Conservation (phyloP, 2,329 filamentous ascomycete genomes). For the Didymosphaeria variabile region DNA sequence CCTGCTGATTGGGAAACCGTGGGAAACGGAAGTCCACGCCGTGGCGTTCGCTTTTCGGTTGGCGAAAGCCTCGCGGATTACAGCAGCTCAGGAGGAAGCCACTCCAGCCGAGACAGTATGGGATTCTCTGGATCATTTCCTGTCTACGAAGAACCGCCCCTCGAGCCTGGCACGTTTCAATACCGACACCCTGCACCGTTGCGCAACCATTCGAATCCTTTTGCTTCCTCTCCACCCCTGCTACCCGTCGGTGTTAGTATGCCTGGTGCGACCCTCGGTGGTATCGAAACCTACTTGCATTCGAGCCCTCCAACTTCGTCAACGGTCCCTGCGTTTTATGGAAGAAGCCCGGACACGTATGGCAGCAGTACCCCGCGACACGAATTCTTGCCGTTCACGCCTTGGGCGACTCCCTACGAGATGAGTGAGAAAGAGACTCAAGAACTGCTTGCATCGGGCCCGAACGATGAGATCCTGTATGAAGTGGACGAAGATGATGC, state of each 20-base stretch:
- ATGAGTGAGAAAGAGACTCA: conserved; percentile 45
- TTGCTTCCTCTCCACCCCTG: conserved; percentile 41
- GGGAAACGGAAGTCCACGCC: conserved; percentile 28
- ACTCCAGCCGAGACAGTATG: conserved; percentile 32
- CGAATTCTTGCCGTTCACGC: conserved; percentile 27
- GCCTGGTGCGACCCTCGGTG: conserved; percentile 19
- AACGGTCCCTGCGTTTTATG: conserved; percentile 29
- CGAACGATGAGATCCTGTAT: conserved; percentile 47
- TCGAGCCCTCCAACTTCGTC: conserved; percentile 27
- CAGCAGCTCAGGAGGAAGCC: conserved; percentile 34
- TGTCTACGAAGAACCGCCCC: conserved; percentile 8
- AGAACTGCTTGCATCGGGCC: conserved; percentile 46
- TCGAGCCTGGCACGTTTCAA: conserved; percentile 13
- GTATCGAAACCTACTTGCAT: conserved; percentile 14
- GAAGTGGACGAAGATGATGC: conserved; percentile 16
- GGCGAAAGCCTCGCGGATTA: conserved; percentile 47
- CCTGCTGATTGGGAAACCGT: conserved; percentile 49
- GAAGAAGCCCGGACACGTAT: not conserved
- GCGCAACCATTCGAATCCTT: conserved; percentile 33
- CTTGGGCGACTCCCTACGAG: conserved; percentile 32
- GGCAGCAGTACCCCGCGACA: conserved; percentile 16
- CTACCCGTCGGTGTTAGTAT: conserved; percentile 21
- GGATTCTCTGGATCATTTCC: conserved; percentile 49
- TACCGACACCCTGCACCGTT: conserved; percentile 40
- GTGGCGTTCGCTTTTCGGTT: conserved; percentile 24